These are phyloP conservation scores for Epichloe glyceriae DNA, from an alignment of 2,329 filamentous ascomycete species.

Conservation along the genomic window DNA sequence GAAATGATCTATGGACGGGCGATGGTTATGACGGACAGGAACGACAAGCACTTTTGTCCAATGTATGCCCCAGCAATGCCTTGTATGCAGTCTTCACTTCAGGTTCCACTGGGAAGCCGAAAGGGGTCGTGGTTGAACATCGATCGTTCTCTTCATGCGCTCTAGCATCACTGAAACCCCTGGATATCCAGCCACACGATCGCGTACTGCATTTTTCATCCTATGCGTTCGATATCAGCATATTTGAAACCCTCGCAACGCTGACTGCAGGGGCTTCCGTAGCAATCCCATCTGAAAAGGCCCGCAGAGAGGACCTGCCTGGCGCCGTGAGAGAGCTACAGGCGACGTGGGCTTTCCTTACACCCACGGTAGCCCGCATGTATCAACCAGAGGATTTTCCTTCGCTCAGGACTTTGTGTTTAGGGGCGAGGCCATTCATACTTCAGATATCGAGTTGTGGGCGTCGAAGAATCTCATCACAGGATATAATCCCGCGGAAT, in stretches of 20 bases:
- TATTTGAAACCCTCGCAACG: slow-evolving; percentile 6
- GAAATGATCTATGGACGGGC: no score
- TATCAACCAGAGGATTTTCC: slow-evolving; percentile 1
- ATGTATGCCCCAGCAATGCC: not conserved
- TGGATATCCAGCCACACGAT: not conserved
- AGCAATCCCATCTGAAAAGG: slow-evolving; percentile 10
- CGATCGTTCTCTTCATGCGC: slow-evolving; percentile 3
- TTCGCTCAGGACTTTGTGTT: slow-evolving; percentile 9
- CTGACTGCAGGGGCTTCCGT: slow-evolving; percentile 7
- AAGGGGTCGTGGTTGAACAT: slow-evolving; percentile 16
- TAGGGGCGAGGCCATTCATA: slow-evolving; percentile 14
- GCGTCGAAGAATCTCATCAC: slow-evolving; percentile 19
- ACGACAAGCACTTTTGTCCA: not conserved
- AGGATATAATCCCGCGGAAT: slow-evolving; percentile 25
- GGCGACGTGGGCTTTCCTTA: slow-evolving; percentile 5
- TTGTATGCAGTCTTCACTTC: slow-evolving; percentile 36
- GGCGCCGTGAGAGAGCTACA: slow-evolving; percentile 5
- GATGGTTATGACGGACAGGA: no score
- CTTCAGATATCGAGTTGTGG: slow-evolving; percentile 16
- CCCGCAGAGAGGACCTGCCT: slow-evolving; percentile 5
- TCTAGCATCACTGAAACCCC: not conserved
- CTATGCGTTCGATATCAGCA: slow-evolving; percentile 9
- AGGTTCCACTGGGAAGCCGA: slow-evolving; percentile 38
- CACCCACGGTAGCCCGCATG: slow-evolving; percentile 4
- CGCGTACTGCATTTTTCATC: slow-evolving; percentile 8